phyloP scores from a whole-genome alignment of 257 asterid genomes.

The Handroanthus guayacan region DNA sequence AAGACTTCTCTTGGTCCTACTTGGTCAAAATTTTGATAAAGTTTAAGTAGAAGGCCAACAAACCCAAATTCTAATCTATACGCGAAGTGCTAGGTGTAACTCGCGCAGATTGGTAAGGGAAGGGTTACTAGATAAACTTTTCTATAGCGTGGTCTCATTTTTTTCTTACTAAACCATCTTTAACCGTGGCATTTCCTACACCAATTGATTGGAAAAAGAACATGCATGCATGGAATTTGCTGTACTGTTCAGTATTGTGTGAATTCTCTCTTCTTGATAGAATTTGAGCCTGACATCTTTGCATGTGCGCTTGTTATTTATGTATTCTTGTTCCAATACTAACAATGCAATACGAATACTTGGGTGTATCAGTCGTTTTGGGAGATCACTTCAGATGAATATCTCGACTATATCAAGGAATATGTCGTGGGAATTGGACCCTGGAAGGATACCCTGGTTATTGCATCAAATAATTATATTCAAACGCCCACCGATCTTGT shows the following conservation, averaged over 20 bases:
- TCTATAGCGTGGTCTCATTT: neutral
- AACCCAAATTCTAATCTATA: neutral
- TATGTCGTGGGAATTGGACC: conserved; percentile 95
- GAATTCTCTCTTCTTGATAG: neutral
- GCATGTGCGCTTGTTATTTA: neutral
- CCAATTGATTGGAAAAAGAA: too few relatives aligned
- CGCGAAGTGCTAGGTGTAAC: neutral
- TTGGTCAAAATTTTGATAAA: neutral
- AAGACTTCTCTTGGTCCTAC: neutral
- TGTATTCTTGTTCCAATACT: conserved; percentile 11
- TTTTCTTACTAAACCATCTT: too few relatives aligned
- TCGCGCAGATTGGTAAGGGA: neutral
- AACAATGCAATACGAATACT: conserved; percentile 20
- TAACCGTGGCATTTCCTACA: too few relatives aligned
- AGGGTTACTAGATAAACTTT: too few relatives aligned
- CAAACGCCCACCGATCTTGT: conserved; percentile 74
- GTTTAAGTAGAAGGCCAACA: neutral
- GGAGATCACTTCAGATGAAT: conserved; percentile 92
- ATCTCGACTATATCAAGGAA: conserved; percentile 81
- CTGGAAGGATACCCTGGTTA: conserved; percentile 82
- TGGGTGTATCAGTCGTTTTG: conserved; percentile 65
- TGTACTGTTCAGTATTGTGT: neutral
- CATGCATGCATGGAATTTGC: neutral
- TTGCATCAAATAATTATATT: conserved; percentile 60
- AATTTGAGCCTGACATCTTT: neutral